A percentile compares a stretch with the other conserved stretches of the same genome.
phyloP scores from a whole-genome alignment of 2,329 filamentous ascomycete species.

The Leptographium galeiforme region DNA sequence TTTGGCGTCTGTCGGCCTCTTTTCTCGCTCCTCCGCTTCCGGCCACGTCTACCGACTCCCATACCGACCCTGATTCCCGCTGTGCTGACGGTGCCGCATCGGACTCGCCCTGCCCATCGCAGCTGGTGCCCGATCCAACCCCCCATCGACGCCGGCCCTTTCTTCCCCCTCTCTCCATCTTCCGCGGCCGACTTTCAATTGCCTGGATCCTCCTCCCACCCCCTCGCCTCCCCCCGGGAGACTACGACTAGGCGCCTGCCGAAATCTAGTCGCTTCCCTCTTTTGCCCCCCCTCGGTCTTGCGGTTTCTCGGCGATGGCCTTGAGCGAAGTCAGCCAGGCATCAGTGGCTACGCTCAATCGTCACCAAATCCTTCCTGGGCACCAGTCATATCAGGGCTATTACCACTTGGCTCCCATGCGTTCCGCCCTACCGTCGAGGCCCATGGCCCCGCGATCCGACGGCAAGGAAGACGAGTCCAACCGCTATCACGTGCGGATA shows the following conservation, averaged over 20 bases:
- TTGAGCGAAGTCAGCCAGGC: slow-evolving; percentile 10
- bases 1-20: background rate
- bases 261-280: background rate
- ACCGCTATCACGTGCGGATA: slow-evolving; percentile 5
- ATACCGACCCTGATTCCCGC: background rate
- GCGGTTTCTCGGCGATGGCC: slow-evolving; percentile 11
- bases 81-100: background rate
- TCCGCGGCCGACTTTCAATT: background rate
- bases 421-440: slow-evolving; percentile 14
- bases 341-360: slow-evolving; percentile 10
- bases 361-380: background rate
- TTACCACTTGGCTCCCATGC: slow-evolving; percentile 5
- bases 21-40: background rate
- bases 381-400: background rate
- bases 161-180: background rate
- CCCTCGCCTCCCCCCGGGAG: background rate
- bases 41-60: background rate
- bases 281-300: background rate
- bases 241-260: background rate
- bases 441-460: slow-evolving; percentile 11
- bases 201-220: too few relatives aligned
- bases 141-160: background rate
- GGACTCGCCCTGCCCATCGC: background rate
- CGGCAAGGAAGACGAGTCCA: slow-evolving; percentile 6
- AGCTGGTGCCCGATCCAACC: background rate